Evolutionary conservation across 2,329 filamentous ascomycete genomes (phyloP).

Genomic region (Tricladium varicosporioides): DNA sequence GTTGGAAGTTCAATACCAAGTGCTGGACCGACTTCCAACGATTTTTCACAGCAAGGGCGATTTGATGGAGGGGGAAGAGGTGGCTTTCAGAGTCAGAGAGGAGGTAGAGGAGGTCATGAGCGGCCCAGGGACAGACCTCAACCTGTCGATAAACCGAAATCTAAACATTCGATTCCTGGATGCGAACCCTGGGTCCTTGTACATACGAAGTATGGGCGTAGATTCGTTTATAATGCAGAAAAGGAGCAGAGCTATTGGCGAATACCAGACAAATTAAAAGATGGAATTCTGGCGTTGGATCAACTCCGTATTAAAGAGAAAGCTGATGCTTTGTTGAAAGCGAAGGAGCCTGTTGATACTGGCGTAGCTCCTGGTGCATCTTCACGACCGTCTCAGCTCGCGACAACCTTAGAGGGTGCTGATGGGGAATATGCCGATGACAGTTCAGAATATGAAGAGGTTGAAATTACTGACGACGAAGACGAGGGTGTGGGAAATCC

Average conservation of each 20-base stretch:
- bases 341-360: constrained; percentile 24
- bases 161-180: constrained; percentile 74
- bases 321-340: constrained; percentile 36
- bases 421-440: constrained; percentile 46
- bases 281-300: constrained; percentile 71
- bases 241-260: constrained; percentile 95
- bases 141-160: constrained; percentile 76
- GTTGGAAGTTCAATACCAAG: constrained; percentile 39
- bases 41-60: constrained; percentile 20
- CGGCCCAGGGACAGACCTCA: constrained; percentile 53
- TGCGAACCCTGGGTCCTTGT: constrained; percentile 88
- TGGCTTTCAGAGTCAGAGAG: constrained; percentile 42
- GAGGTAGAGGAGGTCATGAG: constrained; percentile 53
- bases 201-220: constrained; percentile 83
- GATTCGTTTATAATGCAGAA: constrained; percentile 84
- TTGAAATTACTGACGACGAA: constrained; percentile 46
- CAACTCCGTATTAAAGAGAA: constrained; percentile 66
- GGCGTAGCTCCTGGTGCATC: constrained; percentile 31
- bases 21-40: constrained; percentile 34
- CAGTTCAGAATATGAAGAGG: constrained; percentile 68
- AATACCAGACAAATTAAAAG: constrained; percentile 83
- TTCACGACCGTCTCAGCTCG: constrained; percentile 19
- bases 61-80: constrained; percentile 32
- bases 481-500: constrained; percentile 47
- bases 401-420: constrained; percentile 15